Evolutionary conservation across 441 rosid genomes (phyloP).

Genomic region (Adansonia grandidieri): DNA sequence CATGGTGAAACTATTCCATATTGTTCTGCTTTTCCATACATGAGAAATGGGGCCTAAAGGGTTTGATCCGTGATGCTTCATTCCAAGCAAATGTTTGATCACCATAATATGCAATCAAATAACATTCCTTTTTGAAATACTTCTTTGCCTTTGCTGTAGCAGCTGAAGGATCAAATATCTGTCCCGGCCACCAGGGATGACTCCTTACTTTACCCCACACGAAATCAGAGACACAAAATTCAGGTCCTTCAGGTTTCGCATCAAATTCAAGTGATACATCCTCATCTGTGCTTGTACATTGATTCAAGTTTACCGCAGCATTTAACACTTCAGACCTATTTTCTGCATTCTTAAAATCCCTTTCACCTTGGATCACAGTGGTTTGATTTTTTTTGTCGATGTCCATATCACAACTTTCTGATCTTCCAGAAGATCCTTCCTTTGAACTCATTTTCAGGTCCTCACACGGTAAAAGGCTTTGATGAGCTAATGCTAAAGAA

Average conservation of each 20-base stretch:
- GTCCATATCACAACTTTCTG: constrained; percentile 33
- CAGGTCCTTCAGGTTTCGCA: constrained; percentile 25
- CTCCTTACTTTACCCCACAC: constrained; percentile 92
- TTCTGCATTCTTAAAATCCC: constrained; percentile 23
- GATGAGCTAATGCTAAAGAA: background rate
- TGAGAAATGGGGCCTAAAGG: constrained; percentile 57
- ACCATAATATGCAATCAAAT: constrained; percentile 71
- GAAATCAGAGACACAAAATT: constrained; percentile 54
- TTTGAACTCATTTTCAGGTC: background rate
- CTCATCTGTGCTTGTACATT: constrained; percentile 28
- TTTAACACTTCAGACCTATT: constrained; percentile 23
- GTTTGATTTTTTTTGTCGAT: constrained; percentile 24
- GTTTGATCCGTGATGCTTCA: constrained; percentile 63
- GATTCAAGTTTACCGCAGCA: constrained; percentile 41
- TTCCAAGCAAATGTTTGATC: constrained; percentile 84
- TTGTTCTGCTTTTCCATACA: constrained; percentile 68
- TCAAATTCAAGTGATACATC: constrained; percentile 26
- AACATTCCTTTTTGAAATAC: constrained; percentile 55
- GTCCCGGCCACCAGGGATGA: constrained; percentile 98
- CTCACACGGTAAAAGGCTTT: constrained; percentile 7
- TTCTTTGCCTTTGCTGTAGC: constrained; percentile 67
- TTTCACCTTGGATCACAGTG: background rate
- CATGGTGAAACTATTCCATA: constrained; percentile 50
- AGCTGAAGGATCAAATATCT: constrained; percentile 60
- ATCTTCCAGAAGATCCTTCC: constrained; percentile 21